Percentiles rank a stretch among this genome's conserved stretches.
Conservation (phyloP, 257 asterid genomes). For the Plantago major region DNA sequence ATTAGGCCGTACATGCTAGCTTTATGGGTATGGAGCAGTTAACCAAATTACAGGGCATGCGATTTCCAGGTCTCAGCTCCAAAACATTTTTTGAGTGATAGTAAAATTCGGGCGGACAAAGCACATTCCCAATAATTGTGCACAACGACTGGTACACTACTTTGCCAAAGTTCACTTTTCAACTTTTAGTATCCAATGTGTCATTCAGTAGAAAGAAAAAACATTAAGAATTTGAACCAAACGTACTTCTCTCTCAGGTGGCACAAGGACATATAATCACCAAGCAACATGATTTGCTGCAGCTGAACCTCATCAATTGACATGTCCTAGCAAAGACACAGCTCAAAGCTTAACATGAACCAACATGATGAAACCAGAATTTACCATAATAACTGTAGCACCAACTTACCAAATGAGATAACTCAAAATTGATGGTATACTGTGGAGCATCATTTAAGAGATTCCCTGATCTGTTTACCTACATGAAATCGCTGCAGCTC, state of each 20-base stretch:
- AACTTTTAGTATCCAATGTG: not conserved
- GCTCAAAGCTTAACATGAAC: slow-evolving; percentile 21
- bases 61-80: slow-evolving; percentile 14
- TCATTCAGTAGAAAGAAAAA: not conserved
- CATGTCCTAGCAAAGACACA: slow-evolving; percentile 44
- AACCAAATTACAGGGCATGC: not conserved
- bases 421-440: slow-evolving; percentile 55
- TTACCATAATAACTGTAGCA: slow-evolving; percentile 12
- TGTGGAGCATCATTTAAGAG: slow-evolving; percentile 85
- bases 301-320: slow-evolving; percentile 80
- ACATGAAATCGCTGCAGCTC: slow-evolving; percentile 34
- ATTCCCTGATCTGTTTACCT: slow-evolving; percentile 90
- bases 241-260: slow-evolving; percentile 80
- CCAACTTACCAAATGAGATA: slow-evolving; percentile 57
- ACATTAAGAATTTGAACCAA: slow-evolving; percentile 13
- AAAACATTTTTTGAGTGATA: not conserved
- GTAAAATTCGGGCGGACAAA: not conserved
- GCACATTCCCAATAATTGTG: too few relatives aligned
- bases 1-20: too few relatives aligned
- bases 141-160: too few relatives aligned
- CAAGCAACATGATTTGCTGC: slow-evolving; percentile 59
- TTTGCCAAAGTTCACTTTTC: not conserved
- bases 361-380: slow-evolving; percentile 3
- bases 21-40: not conserved
- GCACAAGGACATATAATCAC: slow-evolving; percentile 66